Evolutionary conservation across 139 green algal genomes (phyloP), one percentile per base, ranked within the genome.

Genomic region (Micractinium sp.): DNA sequence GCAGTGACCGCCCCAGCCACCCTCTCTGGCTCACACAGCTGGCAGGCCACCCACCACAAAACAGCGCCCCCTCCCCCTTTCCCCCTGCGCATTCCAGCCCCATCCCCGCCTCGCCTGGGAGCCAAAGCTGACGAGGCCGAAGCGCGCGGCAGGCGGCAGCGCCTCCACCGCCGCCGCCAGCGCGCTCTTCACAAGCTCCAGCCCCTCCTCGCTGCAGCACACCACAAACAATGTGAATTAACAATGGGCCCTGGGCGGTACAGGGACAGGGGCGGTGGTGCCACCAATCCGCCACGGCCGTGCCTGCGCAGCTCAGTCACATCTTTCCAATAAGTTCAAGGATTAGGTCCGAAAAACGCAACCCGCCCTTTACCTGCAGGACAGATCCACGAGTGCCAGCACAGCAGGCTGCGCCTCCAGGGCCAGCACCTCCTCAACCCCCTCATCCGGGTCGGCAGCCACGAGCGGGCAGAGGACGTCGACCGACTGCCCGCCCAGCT

Each of bases 131-230:
- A 96, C 87, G 18, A 97, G 92, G 19, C 93, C 94, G 87, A 97
- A 96, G 31, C 94, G 87, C 0, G 96, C 91, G n/a, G 77, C 61
- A 12, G 95, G 89, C 14, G 93, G 94, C 75, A 98, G 88, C 31
- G 94, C 96, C 82, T 98, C 96, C 79, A 98, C 88, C 18, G 94
- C 95, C 20, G 96, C 95, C 66, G 95, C 89, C 89, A 98, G 91
- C 18, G 94, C 89, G 69, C 90, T 93, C 39, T 92, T 93, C 61
- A 93, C 94, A 79, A 98, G 90, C 89, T 98, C 96, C 88, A 97
- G 71, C 53, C 93, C 96, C 31, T 98, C 96, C 67, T 94, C 91
- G 12, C 87, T 80, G 29, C 87, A 87, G 16, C 86, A 81, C 4
- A 78, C 31, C 56, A 91, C 87, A 53, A 98, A n/a, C n/a, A n/a